Conservation (phyloP, 2,329 filamentous ascomycete genomes). For the Aphanoascus verrucosus region DNA sequence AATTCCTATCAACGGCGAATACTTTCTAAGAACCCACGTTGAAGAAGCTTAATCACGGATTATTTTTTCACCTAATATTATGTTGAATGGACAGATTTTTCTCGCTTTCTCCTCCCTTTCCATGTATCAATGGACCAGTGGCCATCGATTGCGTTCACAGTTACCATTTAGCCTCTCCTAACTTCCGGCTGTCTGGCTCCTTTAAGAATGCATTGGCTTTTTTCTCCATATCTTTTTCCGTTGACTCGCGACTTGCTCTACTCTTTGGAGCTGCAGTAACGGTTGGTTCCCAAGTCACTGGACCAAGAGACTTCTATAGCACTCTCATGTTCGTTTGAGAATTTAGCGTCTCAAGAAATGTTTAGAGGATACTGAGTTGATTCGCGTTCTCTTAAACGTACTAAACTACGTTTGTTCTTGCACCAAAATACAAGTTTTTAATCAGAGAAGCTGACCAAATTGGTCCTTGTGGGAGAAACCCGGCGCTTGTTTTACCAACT, state of each 20-base stretch:
- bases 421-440: too few species aligned
- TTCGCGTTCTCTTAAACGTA: too few species aligned
- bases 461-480: too few species aligned
- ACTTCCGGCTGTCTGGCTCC: neutral
- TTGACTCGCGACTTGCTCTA: neutral
- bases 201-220: too few species aligned
- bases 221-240: too few species aligned
- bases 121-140: neutral
- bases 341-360: neutral
- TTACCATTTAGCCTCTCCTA: neutral
- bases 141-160: neutral
- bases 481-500: too few species aligned
- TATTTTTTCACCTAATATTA: neutral
- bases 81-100: neutral
- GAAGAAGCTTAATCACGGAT: neutral
- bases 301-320: neutral
- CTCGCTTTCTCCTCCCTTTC: neutral
- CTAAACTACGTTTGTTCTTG: too few species aligned
- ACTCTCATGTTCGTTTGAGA: neutral
- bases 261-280: neutral
- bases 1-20: neutral
- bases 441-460: too few species aligned
- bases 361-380: neutral
- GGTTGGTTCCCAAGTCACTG: neutral
- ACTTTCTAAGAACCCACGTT: neutral